A percentile compares a stretch with the other conserved stretches of the same genome.
Conservation (phyloP, 1,139 yeast genomes). For the Pneumocystis jirovecii region DNA sequence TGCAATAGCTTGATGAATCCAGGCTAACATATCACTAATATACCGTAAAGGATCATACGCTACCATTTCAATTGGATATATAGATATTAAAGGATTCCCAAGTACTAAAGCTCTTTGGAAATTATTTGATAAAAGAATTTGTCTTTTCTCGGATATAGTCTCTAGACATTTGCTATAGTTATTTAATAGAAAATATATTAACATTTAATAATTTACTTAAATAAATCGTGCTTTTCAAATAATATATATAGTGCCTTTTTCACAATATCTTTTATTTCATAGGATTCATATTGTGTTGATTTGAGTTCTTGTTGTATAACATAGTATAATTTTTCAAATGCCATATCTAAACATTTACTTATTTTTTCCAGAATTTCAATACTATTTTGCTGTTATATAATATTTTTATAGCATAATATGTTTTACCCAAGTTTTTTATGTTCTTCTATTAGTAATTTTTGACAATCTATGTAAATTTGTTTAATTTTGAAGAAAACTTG, state of each 20-base stretch:
- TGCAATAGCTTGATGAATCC: constrained; percentile 75
- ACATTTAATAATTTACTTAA: constrained; percentile 14
- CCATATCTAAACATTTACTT: constrained; percentile 35
- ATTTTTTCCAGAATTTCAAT: constrained; percentile 49
- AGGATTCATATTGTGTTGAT: constrained; percentile 13
- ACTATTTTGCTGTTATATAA: background rate
- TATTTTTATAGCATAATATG: background rate
- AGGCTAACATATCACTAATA: constrained; percentile 78
- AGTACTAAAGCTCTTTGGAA: background rate
- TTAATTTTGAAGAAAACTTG: constrained; percentile 45
- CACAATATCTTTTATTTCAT: constrained; percentile 11
- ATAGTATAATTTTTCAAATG: constrained; percentile 36
- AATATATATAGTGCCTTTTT: constrained; percentile 22
- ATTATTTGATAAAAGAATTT: constrained; percentile 11
- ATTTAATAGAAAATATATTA: background rate
- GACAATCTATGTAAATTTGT: constrained; percentile 49
- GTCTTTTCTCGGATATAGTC: constrained; percentile 14
- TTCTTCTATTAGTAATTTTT: constrained; percentile 50
- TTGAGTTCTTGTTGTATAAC: constrained; percentile 27
- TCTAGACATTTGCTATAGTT: constrained; percentile 16
- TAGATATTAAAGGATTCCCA: background rate
- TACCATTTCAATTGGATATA: constrained; percentile 45
- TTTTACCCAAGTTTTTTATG: constrained; percentile 43
- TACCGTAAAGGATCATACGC: constrained; percentile 73
- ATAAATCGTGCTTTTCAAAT: constrained; percentile 27